Percentiles rank a stretch among this genome's conserved stretches.
These are phyloP conservation scores for Xanthoconium stramineum DNA, from an alignment of 768 basidiomycete species.

Conservation along the genomic window DNA sequence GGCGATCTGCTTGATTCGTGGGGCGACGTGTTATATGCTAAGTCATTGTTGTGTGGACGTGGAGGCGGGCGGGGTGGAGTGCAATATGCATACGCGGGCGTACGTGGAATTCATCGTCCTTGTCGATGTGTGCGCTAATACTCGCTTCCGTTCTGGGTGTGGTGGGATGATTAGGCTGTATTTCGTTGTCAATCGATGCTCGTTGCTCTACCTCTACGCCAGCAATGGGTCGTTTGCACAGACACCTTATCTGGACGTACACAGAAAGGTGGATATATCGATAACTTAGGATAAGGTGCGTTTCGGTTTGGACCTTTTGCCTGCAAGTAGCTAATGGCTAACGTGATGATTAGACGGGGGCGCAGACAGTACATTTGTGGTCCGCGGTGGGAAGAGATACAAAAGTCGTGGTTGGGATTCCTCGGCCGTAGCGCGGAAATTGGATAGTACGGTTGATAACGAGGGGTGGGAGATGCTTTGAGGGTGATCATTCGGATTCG, in stretches of 20 bases:
- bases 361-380: conserved; percentile 84
- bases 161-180: conserved; percentile 87
- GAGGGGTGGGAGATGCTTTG: conserved; percentile 93
- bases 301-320: not conserved
- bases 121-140: too few species aligned
- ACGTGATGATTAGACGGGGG: conserved; percentile 70
- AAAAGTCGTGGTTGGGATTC: conserved; percentile 87
- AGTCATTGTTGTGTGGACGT: conserved; percentile 86
- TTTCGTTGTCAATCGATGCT: conserved; percentile 89
- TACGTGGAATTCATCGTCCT: conserved; percentile 29
- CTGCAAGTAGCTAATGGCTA: too few species aligned
- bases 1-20: conserved; percentile 91
- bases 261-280: conserved; percentile 91
- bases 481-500: not conserved
- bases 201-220: conserved; percentile 84
- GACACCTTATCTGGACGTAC: conserved; percentile 90
- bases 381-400: conserved; percentile 86
- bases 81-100: conserved; percentile 94
- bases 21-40: conserved; percentile 82
- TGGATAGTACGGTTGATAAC: conserved; percentile 82
- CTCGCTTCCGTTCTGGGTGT: conserved; percentile 51
- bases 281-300: conserved; percentile 88
- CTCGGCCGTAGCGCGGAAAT: conserved; percentile 86
- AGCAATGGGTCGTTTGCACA: conserved; percentile 85
- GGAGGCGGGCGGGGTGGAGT: conserved; percentile 69